Evolutionary conservation across 163 green algal species (phyloP).

Genomic region (Scenedesmus sp.): DNA sequence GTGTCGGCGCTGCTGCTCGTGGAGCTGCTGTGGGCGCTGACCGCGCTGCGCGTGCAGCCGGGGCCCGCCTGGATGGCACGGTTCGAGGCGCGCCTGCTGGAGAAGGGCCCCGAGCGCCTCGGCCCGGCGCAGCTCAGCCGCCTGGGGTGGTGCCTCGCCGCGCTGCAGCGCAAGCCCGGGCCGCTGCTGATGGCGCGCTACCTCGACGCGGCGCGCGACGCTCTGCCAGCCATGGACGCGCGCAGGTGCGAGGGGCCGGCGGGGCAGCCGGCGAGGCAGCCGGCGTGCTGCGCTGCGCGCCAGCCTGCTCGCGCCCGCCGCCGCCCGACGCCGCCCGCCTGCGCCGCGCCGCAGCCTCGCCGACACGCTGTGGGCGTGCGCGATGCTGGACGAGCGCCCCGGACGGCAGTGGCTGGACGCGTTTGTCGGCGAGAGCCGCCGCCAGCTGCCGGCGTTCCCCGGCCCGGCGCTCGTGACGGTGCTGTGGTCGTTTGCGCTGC

Average conservation of each 20-base stretch:
- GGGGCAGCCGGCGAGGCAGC: background rate
- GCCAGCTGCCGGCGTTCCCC: slow-evolving; percentile 24
- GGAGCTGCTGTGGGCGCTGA: slow-evolving; percentile 38
- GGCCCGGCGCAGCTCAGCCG: slow-evolving; percentile 5
- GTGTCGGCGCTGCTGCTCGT: slow-evolving; percentile 6
- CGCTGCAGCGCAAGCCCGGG: slow-evolving; percentile 35
- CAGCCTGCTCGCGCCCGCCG: too few relatives aligned
- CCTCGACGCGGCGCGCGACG: background rate
- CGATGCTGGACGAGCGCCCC: slow-evolving; percentile 43
- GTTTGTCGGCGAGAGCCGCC: slow-evolving; percentile 1
- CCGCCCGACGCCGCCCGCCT: background rate
- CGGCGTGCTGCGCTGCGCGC: too few relatives aligned
- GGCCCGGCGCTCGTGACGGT: slow-evolving; percentile 1
- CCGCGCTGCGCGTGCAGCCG: slow-evolving; percentile 11
- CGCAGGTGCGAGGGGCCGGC: slow-evolving; percentile 15
- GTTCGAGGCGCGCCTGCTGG: slow-evolving; percentile 24
- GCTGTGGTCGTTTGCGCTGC: slow-evolving; percentile 30
- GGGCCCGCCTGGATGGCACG: slow-evolving; percentile 2
- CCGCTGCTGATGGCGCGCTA: slow-evolving; percentile 15
- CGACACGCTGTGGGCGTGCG: slow-evolving; percentile 40
- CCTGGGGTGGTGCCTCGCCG: slow-evolving; percentile 36
- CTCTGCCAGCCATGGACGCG: slow-evolving; percentile 17
- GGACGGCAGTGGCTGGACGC: slow-evolving; percentile 25
- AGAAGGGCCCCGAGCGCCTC: slow-evolving; percentile 15
- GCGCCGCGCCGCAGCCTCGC: slow-evolving; percentile 15